Conservation (phyloP, 2,329 filamentous ascomycete species). For the Alternaria arbusti region DNA sequence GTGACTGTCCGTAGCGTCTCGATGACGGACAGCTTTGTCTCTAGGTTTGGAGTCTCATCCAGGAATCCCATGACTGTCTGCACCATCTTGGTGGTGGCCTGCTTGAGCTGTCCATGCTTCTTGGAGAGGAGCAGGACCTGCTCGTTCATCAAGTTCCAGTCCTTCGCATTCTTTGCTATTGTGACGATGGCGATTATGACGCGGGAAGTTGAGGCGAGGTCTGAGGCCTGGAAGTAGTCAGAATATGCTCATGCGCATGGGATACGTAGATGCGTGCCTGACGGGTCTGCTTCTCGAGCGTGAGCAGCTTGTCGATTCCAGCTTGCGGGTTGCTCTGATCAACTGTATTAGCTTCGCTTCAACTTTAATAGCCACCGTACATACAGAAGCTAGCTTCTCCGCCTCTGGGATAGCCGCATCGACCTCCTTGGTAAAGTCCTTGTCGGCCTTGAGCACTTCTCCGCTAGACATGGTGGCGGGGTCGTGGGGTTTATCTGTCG, state of each 20-base stretch:
- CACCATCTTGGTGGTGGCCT: slow-evolving; percentile 98
- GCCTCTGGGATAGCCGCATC: slow-evolving; percentile 91
- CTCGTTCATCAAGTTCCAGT: slow-evolving; percentile 96
- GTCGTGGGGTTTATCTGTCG: slow-evolving; percentile 14
- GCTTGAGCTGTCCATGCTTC: slow-evolving; percentile 99
- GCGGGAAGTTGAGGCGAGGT: slow-evolving; percentile 92
- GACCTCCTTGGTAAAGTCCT: slow-evolving; percentile 97
- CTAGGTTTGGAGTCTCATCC: slow-evolving; percentile 80
- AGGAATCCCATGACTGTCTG: slow-evolving; percentile 94
- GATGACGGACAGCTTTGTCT: slow-evolving; percentile 91
- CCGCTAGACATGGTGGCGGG: slow-evolving; percentile 75
- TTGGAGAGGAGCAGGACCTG: slow-evolving; percentile 95
- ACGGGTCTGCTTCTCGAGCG: slow-evolving; percentile 94
- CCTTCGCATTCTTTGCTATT: slow-evolving; percentile 88
- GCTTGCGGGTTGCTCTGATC: slow-evolving; percentile 75
- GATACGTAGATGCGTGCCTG: slow-evolving; percentile 66
- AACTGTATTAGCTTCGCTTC: slow-evolving; percentile 24
- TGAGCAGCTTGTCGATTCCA: slow-evolving; percentile 90
- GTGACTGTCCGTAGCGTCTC: slow-evolving; percentile 95
- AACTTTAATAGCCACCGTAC: slow-evolving; percentile 10
- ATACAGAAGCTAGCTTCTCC: slow-evolving; percentile 85
- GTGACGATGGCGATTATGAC: slow-evolving; percentile 87
- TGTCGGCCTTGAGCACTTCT: slow-evolving; percentile 85
- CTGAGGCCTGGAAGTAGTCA: slow-evolving; percentile 73
- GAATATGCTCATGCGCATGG: slow-evolving; percentile 16